These are phyloP conservation scores for Kingdonia uniflora DNA, from an alignment of 164 flowering plant species.

Conservation along the genomic window DNA sequence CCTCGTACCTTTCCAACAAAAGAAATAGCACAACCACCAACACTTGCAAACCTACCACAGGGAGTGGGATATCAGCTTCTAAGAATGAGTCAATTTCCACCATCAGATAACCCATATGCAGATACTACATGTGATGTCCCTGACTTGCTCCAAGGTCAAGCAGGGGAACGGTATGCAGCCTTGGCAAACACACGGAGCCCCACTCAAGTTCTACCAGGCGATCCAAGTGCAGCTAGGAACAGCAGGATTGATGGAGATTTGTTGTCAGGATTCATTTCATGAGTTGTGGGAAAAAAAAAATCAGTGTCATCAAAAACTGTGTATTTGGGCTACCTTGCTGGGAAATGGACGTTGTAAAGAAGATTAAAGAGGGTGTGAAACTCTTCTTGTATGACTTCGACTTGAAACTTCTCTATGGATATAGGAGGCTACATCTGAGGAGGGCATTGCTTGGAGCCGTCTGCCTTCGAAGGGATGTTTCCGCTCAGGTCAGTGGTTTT, in stretches of 20 bases:
- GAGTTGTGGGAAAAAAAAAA: constrained; percentile 26
- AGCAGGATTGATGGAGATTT: neutral
- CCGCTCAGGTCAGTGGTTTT: constrained; percentile 22
- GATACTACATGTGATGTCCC: too few species aligned
- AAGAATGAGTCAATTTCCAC: too few species aligned
- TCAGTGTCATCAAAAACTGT: constrained; percentile 19
- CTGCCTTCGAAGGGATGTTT: constrained; percentile 28
- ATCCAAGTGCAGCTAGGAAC: too few species aligned
- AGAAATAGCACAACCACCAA: too few species aligned
- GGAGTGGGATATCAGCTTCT: too few species aligned
- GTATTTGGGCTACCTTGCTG: constrained; percentile 27
- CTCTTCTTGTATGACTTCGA: constrained; percentile 24
- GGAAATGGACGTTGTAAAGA: constrained; percentile 15
- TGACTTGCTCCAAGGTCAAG: too few species aligned
- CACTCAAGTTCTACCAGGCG: too few species aligned
- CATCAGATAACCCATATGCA: too few species aligned
- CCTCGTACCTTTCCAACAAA: too few species aligned
- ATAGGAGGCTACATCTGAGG: constrained; percentile 20
- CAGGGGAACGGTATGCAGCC: too few species aligned
- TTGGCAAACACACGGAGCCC: too few species aligned
- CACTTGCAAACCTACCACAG: too few species aligned
- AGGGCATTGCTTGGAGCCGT: constrained; percentile 11
- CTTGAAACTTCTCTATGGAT: constrained; percentile 28
- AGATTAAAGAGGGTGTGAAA: constrained; percentile 15
- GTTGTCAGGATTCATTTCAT: constrained; percentile 21